Evolutionary conservation across 1,139 yeast genomes (phyloP).

Genomic region (Wickerhamomyces sp.): DNA sequence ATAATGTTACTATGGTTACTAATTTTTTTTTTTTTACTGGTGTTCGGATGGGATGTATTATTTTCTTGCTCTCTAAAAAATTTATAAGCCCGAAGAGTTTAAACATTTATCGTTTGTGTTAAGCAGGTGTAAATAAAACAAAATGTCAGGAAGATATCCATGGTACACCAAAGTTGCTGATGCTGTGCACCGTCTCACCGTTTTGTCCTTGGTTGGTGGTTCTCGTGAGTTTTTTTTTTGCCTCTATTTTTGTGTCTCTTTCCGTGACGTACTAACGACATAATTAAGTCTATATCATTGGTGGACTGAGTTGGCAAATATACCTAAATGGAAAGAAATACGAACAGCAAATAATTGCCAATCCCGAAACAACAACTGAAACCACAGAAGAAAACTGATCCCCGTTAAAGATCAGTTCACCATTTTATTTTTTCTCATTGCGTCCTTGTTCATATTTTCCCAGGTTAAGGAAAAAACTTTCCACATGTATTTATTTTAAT

Average conservation of each 20-base stretch:
- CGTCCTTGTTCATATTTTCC: not conserved
- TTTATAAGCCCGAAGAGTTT: not conserved
- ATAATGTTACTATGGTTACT: too few species aligned
- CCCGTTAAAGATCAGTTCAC: too few species aligned
- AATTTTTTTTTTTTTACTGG: not conserved
- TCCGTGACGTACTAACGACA: not conserved
- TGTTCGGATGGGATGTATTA: conserved; percentile 2
- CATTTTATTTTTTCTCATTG: not conserved
- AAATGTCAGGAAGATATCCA: conserved; percentile 49
- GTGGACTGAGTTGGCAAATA: conserved; percentile 58
- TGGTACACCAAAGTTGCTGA: conserved; percentile 79
- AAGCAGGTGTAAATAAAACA: not conserved
- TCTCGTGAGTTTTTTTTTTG: conserved; percentile 33
- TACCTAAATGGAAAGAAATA: conserved; percentile 52
- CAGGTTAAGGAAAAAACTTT: not conserved
- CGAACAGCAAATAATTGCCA: conserved; percentile 32
- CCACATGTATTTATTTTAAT: not conserved
- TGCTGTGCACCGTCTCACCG: conserved; percentile 78
- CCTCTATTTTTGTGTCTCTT: not conserved
- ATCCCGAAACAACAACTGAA: conserved; percentile 8
- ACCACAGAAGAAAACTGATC: not conserved
- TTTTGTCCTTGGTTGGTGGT: conserved; percentile 71
- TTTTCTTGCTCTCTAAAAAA: not conserved
- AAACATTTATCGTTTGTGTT: not conserved
- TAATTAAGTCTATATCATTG: conserved; percentile 41